Evolutionary conservation across 2,329 filamentous ascomycete species (phyloP).

Genomic region (Fusarium citri): DNA sequence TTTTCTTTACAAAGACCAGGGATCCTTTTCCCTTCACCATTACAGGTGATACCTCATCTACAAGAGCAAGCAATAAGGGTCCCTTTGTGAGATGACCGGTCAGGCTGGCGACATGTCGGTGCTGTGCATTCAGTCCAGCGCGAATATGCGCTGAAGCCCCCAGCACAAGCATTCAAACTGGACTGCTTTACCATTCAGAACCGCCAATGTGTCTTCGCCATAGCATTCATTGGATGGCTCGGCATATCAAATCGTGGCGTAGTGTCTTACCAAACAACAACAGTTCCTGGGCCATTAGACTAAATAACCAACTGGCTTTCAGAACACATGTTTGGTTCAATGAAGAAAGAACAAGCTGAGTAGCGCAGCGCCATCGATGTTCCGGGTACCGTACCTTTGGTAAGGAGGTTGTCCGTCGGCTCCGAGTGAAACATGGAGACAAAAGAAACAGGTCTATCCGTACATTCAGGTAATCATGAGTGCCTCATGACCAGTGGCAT

Average conservation of each 20-base stretch:
- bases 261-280: slow-evolving; percentile 4
- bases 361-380: slow-evolving; percentile 15
- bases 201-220: slow-evolving; percentile 8
- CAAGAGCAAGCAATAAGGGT: neutral
- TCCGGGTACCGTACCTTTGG: slow-evolving; percentile 30
- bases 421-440: slow-evolving; percentile 29
- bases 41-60: neutral
- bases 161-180: neutral
- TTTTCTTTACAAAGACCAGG: neutral
- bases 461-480: neutral
- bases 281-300: neutral
- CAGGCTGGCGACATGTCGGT: slow-evolving; percentile 14
- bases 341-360: neutral
- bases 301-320: slow-evolving; percentile 1
- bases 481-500: neutral
- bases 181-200: neutral
- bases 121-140: slow-evolving; percentile 7
- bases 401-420: slow-evolving; percentile 20
- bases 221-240: neutral
- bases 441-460: neutral
- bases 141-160: slow-evolving; percentile 26
- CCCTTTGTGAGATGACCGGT: slow-evolving; percentile 10
- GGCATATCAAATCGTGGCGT: neutral
- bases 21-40: neutral
- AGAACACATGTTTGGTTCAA: neutral